Evolutionary conservation across 371 early-diverging fungal species (phyloP), one percentile per base, ranked within the genome.

Genomic region (Cokeromyces recurvatus): DNA sequence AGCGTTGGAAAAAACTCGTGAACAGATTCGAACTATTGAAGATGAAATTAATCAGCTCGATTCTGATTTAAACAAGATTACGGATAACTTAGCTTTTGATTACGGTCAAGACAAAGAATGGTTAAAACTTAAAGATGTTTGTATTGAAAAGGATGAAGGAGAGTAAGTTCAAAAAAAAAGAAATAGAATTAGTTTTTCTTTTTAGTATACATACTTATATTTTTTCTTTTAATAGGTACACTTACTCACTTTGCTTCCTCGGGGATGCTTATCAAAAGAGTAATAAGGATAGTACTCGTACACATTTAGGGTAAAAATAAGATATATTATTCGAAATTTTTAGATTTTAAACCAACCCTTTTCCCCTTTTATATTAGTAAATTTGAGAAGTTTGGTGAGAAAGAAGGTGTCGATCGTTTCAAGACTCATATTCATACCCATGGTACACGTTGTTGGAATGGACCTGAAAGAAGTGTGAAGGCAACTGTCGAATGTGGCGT

Each of bases 391-490:
- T 77, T 65, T 48, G 47, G 48, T 22, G 59, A 61, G 10, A 58
- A 56, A 46, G 63, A 64, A 34, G 29, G 29, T 12, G 58, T 41
- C 14, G 51, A 66, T 17, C 34, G 66, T 29, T 84, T 88, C 47
- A 52, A 46, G 8, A 47, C 64, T 21, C 91, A 88, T 53, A 47
- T 63, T 38, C 92, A 88, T 59, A 64, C 59, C 8, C 70, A 78
- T 36, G 97, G 97, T 25, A 64, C 76, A 4, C 70, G 75, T 39
- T 97, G 97, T 71, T 95, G 97, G 96, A 91, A 94, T 52, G 97
- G 95, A 0, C 96, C 95, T 1, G 76, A 82, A 25, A 78, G 97
- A 38, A 74, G 75, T 47, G 75, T 74, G 14, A 64, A 48, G 35
- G 75, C 66, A 3, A 51, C 39, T 8, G 59, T 74, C 44, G 69